Conservation (phyloP, 2,329 filamentous ascomycete species). For the Pseudocercospora vitis region DNA sequence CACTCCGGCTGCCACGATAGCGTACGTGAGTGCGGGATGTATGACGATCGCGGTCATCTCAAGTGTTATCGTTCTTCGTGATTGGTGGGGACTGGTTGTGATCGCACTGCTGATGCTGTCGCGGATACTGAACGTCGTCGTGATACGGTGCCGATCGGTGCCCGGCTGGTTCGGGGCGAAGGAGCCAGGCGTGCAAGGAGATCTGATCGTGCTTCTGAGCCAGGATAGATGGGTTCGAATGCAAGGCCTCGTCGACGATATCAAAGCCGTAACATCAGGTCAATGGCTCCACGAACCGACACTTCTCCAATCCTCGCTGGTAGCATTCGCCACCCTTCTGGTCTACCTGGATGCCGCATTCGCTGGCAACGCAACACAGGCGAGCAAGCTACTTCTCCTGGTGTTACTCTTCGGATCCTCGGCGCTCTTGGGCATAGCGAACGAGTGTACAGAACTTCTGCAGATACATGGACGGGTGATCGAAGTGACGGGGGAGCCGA, state of each 20-base stretch:
- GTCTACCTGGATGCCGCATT: constrained; percentile 58
- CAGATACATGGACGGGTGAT: constrained; percentile 42
- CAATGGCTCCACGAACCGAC: constrained; percentile 58
- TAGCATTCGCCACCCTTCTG: constrained; percentile 56
- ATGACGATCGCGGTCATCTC: constrained; percentile 16
- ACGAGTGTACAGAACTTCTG: constrained; percentile 8
- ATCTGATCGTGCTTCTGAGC: constrained; percentile 56
- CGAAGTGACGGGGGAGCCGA: constrained; percentile 29
- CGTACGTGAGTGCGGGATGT: constrained; percentile 15
- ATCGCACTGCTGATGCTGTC: constrained; percentile 54
- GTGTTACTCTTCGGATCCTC: constrained; percentile 55
- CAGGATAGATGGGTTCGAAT: constrained; percentile 55
- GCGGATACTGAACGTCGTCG: constrained; percentile 57
- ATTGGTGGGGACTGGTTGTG: constrained; percentile 50
- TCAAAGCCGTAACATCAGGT: constrained; percentile 60
- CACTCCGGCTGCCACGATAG: neutral
- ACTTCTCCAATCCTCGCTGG: constrained; percentile 52
- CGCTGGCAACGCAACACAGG: constrained; percentile 56
- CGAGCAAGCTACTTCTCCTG: constrained; percentile 55
- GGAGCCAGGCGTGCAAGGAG: constrained; percentile 42
- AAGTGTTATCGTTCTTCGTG: constrained; percentile 8
- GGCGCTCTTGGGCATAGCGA: constrained; percentile 31
- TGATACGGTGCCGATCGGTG: constrained; percentile 54
- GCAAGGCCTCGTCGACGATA: constrained; percentile 55
- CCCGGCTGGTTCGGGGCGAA: constrained; percentile 33